Conservation (phyloP, 192 early-diverging fungal genomes). For the Umbelopsis vinacea region DNA sequence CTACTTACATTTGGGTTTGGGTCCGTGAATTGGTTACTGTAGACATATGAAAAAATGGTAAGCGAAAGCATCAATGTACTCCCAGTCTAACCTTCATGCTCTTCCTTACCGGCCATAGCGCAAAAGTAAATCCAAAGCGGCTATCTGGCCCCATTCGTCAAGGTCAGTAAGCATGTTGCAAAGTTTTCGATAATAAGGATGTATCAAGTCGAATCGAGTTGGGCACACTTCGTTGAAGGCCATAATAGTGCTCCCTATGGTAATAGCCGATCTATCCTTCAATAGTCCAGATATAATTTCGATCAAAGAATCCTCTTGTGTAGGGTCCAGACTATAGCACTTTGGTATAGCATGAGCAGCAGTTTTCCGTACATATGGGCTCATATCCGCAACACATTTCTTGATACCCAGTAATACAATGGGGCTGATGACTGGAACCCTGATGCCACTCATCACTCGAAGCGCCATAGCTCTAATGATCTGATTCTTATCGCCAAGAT, state of each 20-base stretch:
- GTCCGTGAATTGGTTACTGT: slow-evolving; percentile 60
- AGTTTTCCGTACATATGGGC: slow-evolving; percentile 92
- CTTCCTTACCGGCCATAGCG: slow-evolving; percentile 71
- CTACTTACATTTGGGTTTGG: slow-evolving; percentile 52
- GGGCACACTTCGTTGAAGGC: slow-evolving; percentile 91
- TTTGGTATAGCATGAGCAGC: slow-evolving; percentile 92
- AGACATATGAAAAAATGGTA: too few relatives aligned
- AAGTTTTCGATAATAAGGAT: slow-evolving; percentile 86
- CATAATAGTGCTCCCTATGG: slow-evolving; percentile 84
- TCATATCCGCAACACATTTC: slow-evolving; percentile 83
- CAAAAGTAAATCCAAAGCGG: slow-evolving; percentile 76
- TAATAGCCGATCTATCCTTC: slow-evolving; percentile 83
- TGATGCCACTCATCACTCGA: slow-evolving; percentile 93
- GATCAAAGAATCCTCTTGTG: slow-evolving; percentile 74
- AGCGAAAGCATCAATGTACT: background rate
- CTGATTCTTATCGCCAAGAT: slow-evolving; percentile 90
- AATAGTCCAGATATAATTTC: slow-evolving; percentile 78
- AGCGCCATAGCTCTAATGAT: slow-evolving; percentile 95
- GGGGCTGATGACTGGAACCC: slow-evolving; percentile 89
- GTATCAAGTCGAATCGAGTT: slow-evolving; percentile 81
- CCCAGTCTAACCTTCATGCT: background rate
- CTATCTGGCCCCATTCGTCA: slow-evolving; percentile 97
- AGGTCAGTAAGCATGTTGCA: slow-evolving; percentile 84
- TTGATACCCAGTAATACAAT: slow-evolving; percentile 92
- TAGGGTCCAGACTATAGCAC: slow-evolving; percentile 81